Base-by-base conservation (phyloP, 1,284 basidiomycete species). In the Puccinia polysora region DNA sequence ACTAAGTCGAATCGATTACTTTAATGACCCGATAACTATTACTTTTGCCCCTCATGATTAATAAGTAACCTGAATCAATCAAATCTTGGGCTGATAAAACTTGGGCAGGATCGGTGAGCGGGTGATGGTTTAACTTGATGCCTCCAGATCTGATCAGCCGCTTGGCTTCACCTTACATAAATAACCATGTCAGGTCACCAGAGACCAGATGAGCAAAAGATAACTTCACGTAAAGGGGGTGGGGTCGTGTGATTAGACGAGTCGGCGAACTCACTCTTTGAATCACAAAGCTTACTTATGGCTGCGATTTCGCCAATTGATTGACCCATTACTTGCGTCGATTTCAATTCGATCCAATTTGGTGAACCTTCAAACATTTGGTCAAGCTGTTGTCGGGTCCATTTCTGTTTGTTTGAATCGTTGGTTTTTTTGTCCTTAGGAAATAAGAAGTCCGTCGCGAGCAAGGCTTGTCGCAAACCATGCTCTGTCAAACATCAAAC, bases 11-110 rank as follows among this genome's bases (percentile, higher is more conserved):
- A n/a, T 36, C 15, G 25, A 56, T 18, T 8, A 56, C 53, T 56
- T 56, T 56, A 2, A 56, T 20, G 18, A 56, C 30, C 38, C 38
- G 34, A n/a, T 34, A 56, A n/a, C 23, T 36, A n/a, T 5, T n/a
- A 12, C 53, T 70, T 34, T 70, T 70, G 25, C 67, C 67, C 34
- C 56, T 38, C 67, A 70, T 70, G 30, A 70, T 30, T 28, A 70
- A 52, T 40, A 70, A 49, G 43, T 59, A 60, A 45, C 18, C 32
- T 15, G 52, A 55, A 20, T 40, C 56, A n/a, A 70, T 23, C 56
- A 70, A 52, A 28, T 70, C 40, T 14, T 43, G 23, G 34, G 47
- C 40, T 20, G 34, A 36, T 18, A 47, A 40, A 1, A 58, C 25
- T 25, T 49, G 53, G 25, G 30, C 28, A 15, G 23, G 18, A 40